Percentiles rank a stretch among this genome's conserved stretches.
These are phyloP conservation scores for Primulina tabacum DNA, from an alignment of 257 asterid species.

Conservation along the genomic window DNA sequence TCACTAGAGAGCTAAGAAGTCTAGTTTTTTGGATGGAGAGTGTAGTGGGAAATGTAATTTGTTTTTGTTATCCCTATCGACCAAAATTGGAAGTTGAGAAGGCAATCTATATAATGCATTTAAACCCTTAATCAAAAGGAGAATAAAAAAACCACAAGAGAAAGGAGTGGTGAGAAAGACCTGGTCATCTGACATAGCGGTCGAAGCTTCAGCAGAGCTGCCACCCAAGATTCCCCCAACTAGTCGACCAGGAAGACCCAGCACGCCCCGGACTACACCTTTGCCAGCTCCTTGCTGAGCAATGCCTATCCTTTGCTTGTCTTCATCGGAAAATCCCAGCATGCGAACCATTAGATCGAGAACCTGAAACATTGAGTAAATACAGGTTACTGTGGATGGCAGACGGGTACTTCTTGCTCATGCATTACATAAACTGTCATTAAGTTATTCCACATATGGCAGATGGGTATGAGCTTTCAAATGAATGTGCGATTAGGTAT, in stretches of 20 bases:
- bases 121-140: slow-evolving; percentile 18
- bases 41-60: not conserved
- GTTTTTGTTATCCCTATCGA: no score
- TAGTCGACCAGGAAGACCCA: slow-evolving; percentile 90
- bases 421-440: not conserved
- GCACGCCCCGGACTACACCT: slow-evolving; percentile 94
- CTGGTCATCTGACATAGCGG: slow-evolving; percentile 65
- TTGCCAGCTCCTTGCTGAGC: slow-evolving; percentile 89
- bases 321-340: slow-evolving; percentile 98
- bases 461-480: not conserved
- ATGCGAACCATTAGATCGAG: slow-evolving; percentile 93
- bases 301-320: slow-evolving; percentile 82
- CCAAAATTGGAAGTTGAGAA: not conserved
- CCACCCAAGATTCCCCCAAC: slow-evolving; percentile 91
- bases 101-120: not conserved
- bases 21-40: not conserved
- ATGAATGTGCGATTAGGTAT: not conserved
- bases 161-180: slow-evolving; percentile 31
- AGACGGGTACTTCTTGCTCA: not conserved
- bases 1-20: not conserved
- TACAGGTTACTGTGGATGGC: not conserved
- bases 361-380: slow-evolving; percentile 46
- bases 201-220: slow-evolving; percentile 47
- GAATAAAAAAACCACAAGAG: not conserved
- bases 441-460: not conserved